phyloP scores from a whole-genome alignment of 495 filamentous ascomycete genomes.

The Aspergillus baeticus region DNA sequence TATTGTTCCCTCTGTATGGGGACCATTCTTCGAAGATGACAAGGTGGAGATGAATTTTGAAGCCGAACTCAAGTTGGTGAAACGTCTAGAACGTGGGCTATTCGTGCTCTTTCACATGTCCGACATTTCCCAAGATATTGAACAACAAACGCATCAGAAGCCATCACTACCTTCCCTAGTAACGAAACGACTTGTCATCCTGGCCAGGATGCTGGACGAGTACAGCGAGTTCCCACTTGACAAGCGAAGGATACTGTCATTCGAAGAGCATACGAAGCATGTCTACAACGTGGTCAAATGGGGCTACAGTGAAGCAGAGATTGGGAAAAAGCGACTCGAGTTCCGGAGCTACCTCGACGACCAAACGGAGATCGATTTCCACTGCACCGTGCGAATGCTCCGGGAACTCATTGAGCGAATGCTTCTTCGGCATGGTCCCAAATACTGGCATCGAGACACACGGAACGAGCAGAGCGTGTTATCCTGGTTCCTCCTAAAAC shows the following conservation, averaged over 20 bases:
- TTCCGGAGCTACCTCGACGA: constrained; percentile 25
- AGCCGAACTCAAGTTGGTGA: constrained; percentile 25
- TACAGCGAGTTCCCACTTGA: constrained; percentile 20
- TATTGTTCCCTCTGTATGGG: constrained; percentile 30
- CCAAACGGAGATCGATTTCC: constrained; percentile 28
- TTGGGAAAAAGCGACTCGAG: constrained; percentile 23
- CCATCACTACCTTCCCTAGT: constrained; percentile 8
- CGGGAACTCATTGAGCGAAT: constrained; percentile 30
- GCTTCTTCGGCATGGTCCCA: constrained; percentile 32
- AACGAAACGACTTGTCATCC: constrained; percentile 14
- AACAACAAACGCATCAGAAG: constrained; percentile 11
- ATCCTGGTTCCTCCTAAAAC: constrained; percentile 31
- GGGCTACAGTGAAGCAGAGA: constrained; percentile 26
- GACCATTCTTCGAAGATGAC: constrained; percentile 25
- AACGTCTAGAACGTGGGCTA: constrained; percentile 26
- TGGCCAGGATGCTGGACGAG: constrained; percentile 22
- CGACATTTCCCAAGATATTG: constrained; percentile 24
- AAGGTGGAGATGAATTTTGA: constrained; percentile 26
- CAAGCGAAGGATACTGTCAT: constrained; percentile 11
- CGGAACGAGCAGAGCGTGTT: constrained; percentile 29
- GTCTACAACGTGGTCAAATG: constrained; percentile 25
- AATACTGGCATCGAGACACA: constrained; percentile 27
- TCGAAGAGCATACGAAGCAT: constrained; percentile 22
- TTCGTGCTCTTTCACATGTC: constrained; percentile 33
- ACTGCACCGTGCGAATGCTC: constrained; percentile 31